Percentiles rank a stretch among this genome's conserved stretches.
Evolutionary conservation across 177 flowering plant species (phyloP).

Genomic region (Telopea speciosissima): DNA sequence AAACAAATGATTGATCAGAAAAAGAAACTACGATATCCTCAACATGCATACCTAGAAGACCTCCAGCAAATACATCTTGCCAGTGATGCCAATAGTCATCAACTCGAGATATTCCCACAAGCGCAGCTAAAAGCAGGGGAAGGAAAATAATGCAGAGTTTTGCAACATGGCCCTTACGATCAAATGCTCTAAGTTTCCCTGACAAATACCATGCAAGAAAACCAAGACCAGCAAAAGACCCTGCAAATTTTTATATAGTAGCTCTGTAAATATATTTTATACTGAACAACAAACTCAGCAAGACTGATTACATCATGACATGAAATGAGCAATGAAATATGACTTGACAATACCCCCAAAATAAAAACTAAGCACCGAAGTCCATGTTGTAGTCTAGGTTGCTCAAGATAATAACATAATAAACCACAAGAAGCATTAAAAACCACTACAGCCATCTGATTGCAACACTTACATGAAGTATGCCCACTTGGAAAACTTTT

Average conservation of each 20-base stretch:
- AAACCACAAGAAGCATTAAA: background rate
- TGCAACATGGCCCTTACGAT: slow-evolving; percentile 27
- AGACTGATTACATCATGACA: background rate
- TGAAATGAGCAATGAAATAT: background rate
- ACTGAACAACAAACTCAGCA: background rate
- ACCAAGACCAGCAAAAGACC: slow-evolving; percentile 28
- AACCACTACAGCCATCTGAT: background rate
- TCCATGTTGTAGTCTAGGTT: background rate
- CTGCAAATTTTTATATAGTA: slow-evolving; percentile 13
- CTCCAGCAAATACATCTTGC: slow-evolving; percentile 30
- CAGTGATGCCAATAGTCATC: slow-evolving; percentile 38
- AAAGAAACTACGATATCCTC: too few species aligned
- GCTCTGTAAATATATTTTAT: slow-evolving; percentile 6
- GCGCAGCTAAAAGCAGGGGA: slow-evolving; percentile 21
- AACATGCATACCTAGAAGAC: slow-evolving; percentile 17
- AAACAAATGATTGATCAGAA: background rate
- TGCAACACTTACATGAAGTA: slow-evolving; percentile 43
- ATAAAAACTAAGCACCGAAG: background rate
- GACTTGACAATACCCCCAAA: background rate
- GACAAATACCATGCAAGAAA: slow-evolving; percentile 23
- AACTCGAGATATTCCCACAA: slow-evolving; percentile 27
- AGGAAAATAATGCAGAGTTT: slow-evolving; percentile 21
- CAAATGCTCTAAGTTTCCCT: slow-evolving; percentile 25
- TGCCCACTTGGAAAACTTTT: slow-evolving; percentile 66
- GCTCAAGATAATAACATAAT: background rate